Evolutionary conservation across 2,329 filamentous ascomycete species (phyloP), one percentile per base, ranked within the genome.

Genomic region (Colletotrichum truncatum): DNA sequence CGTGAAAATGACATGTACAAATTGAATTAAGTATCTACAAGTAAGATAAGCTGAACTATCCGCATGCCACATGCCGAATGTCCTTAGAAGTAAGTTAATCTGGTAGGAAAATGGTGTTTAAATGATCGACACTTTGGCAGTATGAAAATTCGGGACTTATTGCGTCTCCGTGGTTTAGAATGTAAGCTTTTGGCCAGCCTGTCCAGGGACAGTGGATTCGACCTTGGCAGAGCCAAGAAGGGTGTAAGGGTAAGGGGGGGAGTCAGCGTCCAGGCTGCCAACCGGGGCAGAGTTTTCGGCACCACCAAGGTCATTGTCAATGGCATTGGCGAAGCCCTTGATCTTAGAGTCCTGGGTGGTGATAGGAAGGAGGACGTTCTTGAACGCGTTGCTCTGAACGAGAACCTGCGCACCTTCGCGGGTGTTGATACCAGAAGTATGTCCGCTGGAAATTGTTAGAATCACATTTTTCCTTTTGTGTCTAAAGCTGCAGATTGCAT

Each of bases 361-460:
- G 34, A 89, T 67, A 12, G 72, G 73, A 2, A 59, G 63, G 2
- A 70, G 67, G 3, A 74, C 73, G 11, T 70, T 70, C 10, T 70
- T 70, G 28, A 74, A 75, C 9, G 67, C 71, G 61, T 84, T 83
- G 41, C 81, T 82, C 76, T 88, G 83, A 23, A 87, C 80, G 25
- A 87, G 80, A 2, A 87, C 75, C 70, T 88, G 81, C 0, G 85
- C 84, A 9, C 79, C 80, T 67, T 81, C 76, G 48, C 84, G 83
- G 43, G 84, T 82, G 77, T 87, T 86, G 77, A 88, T 83, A 32
- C 81, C 85, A 26, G 82, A 79, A n/a, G n/a, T n/a, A 26, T 70
- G 72, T 32, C 77, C 73, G 59, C 78, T 70, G 66, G 3, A 4
- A 2, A 4, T 3, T 6, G 34, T 63, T 26, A 63, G 59, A 9